Evolutionary conservation across 2,329 filamentous ascomycete genomes (phyloP), one percentile per base, ranked within the genome.

Genomic region (Fusarium algeriense): DNA sequence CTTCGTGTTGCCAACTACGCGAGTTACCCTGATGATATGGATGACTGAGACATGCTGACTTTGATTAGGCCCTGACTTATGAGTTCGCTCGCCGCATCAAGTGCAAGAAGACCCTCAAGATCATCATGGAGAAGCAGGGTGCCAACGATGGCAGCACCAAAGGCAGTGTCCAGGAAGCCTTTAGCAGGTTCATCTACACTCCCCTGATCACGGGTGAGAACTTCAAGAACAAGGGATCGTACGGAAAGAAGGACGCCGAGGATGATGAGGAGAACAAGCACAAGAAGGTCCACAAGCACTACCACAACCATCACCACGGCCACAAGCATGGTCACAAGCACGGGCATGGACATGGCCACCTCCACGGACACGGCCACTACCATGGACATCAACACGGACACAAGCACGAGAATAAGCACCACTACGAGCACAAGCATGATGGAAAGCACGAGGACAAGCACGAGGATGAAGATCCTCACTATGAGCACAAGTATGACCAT

Each of bases 91-190:
- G 77, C 34, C 77, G 77, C 48, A 55, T 78, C 41, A 69, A 77
- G 43, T 76, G 73, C 56, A 69, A 76, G 52, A 67, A 74, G 34
- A 54, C 65, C 14, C 67, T 75, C 48, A 66, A 73, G 57, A 50
- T 45, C 19, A 70, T 79, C 59, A 77, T 79, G 75, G 63, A 67
- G 55, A 78, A 78, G 67, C 74, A 79, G 62, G 77, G 77, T 30
- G 74, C 77, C n/a, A 49, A 70, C 6, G 76, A 78, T 23, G 77
- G 77, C 28, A 71, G 64, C 49, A 79, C 77, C 52, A 70, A 71
- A 41, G 70, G 70, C 35, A 76, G 74, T 59, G 62, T 79, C 35
- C 73, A 76, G 41, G 69, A 71, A 56, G 76, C 75, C 3, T 79
- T 79, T 35, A 41, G 44, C 41, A 68, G 61, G 55, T 79, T 78